Evolutionary conservation across 1,284 basidiomycete species (phyloP), one percentile per base, ranked within the genome.

Genomic region (Leccinum subrobustum): DNA sequence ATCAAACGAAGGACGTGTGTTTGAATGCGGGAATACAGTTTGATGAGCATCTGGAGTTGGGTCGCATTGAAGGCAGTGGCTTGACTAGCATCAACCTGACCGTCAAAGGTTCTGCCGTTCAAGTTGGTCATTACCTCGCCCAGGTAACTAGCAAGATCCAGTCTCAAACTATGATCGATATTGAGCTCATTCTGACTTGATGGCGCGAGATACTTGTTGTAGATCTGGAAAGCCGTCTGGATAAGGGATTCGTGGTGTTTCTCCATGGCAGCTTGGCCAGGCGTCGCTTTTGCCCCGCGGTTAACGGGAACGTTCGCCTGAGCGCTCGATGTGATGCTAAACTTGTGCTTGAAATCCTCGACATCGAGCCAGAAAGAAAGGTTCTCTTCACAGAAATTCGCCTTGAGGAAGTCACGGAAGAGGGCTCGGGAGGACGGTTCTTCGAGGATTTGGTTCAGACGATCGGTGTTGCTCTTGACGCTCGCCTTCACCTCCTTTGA

Each of bases 331-430:
- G 96, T 97, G 61, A 95, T 98, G 72, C 88, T 90, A 79, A 99
- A 99, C 69, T 95, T 90, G 67, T 91, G 85, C 79, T 95, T 96
- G 80, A 99, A 97, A 73, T 99, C 96, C 75, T 95, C 87, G 1
- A 98, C 96, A 70, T 98, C 97, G 58, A 98, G 76, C 92, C 95
- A 99, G 79, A 98, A 99, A 53, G 90, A 89, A 67, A 99, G 78
- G 73, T 99, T 99, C 82, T 99, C 96, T 74, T 99, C 96, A 79
- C 95, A 98, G 75, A 98, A 98, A 76, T 98, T 98, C 56, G 87
- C 84, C 50, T 94, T 86, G 59, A 99, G 77, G 79, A 96, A 97
- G 65, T 98, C 96, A 61, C 96, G 88, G 84, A 99, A 99, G 50
- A 98, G 79, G 3, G 86, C 85, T 12, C 96, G 87, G 33, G 97